Base-by-base conservation (phyloP, 2,329 filamentous ascomycete species). In the Tolypocladium nubicola region DNA sequence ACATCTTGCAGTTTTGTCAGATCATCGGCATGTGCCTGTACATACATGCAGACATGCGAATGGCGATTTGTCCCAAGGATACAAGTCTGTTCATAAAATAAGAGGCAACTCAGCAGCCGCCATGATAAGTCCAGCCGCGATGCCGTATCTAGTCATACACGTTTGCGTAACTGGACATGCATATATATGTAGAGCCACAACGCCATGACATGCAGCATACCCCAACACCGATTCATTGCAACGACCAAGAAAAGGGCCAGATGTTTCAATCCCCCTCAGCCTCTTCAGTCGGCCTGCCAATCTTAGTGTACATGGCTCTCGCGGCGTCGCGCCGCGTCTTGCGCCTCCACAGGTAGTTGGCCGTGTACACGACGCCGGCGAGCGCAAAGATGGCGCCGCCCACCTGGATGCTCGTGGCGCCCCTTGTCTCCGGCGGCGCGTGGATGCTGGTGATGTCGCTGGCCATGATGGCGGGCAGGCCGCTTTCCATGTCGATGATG, bases 231-330 rank as follows among this genome's bases (percentile, higher is more conserved):
- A 19, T 8, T 33, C 23, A 5, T 52, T 8, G 13, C 4, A 37
- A 33, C 9, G 16, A 30, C 26, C 16, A 21, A 6, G 9, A 19
- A 35, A 6, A 21, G 2, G 26, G 5, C 11, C 37, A 16, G 4
- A 13, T 11, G 1, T 8, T 13, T 37, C 35, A 37, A 10, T 11
- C 9, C 35, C 35, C 10, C 1, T 5, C 4, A 14, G 4, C 37
- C 19, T 11, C 19, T 62, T 62, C 59, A 5, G 61, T 64, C n/a
- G 60, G 70, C 54, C 69, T 50, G 67, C 52, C 52, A 71, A 62
- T 56, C 61, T 30, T 70, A 50, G 53, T 54, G 55, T 57, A 35
- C 30, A 1, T 62, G 60, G 26, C 39, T 19, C 7, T n/a, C 4
- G 30, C 23, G 23, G 3, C 8, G 23, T 41, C 9, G 10, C 19